These are phyloP conservation scores for Pythium aphanidermatum DNA, from an alignment of 352 stramenopile genomes.

Conservation along the genomic window DNA sequence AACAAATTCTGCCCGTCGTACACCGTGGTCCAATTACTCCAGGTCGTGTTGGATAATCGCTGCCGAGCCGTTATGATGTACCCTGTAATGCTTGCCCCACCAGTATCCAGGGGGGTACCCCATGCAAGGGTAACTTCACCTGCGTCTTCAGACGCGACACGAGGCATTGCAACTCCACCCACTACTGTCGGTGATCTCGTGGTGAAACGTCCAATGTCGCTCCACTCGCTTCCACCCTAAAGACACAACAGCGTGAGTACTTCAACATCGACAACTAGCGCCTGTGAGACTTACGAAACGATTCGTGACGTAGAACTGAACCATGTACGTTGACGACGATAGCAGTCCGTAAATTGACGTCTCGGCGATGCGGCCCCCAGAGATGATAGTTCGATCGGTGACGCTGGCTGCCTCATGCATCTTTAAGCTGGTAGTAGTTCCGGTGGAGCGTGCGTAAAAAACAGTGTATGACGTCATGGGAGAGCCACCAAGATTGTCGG, in stretches of 20 bases:
- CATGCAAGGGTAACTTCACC: conserved; percentile 40
- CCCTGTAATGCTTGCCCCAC: conserved; percentile 35
- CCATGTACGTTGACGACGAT: conserved; percentile 12
- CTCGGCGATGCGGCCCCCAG: not conserved
- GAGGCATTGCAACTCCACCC: conserved; percentile 19
- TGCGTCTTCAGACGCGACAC: conserved; percentile 30
- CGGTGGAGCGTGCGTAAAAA: conserved; percentile 24
- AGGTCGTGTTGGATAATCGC: conserved; percentile 23
- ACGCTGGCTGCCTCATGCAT: not conserved
- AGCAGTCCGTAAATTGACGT: conserved; percentile 10
- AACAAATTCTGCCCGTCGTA: conserved; percentile 33
- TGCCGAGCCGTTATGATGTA: conserved; percentile 29
- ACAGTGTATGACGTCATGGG: conserved; percentile 22
- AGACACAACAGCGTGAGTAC: too few relatives aligned
- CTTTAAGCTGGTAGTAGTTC: conserved; percentile 8
- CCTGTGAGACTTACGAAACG: conserved; percentile 11
- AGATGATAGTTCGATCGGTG: not conserved
- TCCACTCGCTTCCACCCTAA: conserved; percentile 32
- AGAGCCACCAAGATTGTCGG: conserved; percentile 32
- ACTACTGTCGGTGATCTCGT: conserved; percentile 29
- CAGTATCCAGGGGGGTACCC: conserved; percentile 31
- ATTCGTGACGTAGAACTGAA: conserved; percentile 4
- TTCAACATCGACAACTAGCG: too few relatives aligned
- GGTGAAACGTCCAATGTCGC: conserved; percentile 16
- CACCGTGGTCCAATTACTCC: conserved; percentile 22